Evolutionary conservation across 306 rosid genomes (phyloP), one percentile per base, ranked within the genome.

Genomic region (Oxytropis ochrocephala): DNA sequence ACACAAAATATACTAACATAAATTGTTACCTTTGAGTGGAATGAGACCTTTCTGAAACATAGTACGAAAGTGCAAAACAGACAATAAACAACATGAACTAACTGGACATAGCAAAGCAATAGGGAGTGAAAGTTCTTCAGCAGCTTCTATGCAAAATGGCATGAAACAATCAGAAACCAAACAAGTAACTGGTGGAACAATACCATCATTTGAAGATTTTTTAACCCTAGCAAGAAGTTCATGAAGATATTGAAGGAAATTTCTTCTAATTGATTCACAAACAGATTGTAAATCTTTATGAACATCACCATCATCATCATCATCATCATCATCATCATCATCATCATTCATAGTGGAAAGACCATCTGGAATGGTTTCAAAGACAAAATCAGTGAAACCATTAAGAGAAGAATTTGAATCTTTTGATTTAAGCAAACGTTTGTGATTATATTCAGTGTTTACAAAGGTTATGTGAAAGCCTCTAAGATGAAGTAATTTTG

Each of bases 361-460:
- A 4, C 79, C 83, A 43, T 74, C 79, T 17, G 76, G 73, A 17
- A 76, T 76, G 6, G 72, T 69, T 16, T 41, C 46, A 14, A 58
- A 58, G 13, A 1, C 18, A 2, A 58, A 58, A 0, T 35, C 29
- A 8, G 29, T 1, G 29, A 33, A 8, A 33, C 42, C 62, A 30
- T 55, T 10, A 3, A 55, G 18, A 17, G 18, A n/a, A n/a, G n/a
- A 44, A 12, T 56, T 56, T 0, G 42, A 21, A 56, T 21, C 41
- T 19, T 10, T 56, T 30, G 62, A 30, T 56, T 30, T 56, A 10
- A 56, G 62, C 21, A 56, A n/a, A 11, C 41, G 62, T 56, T 56
- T 56, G 42, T 56, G 42, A 1, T 56, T 56, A 42, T 29, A 56
- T 30, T 30, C 42, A 7, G 62, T 56, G 62, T 56, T 56, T 6